Percentiles rank a stretch among this genome's conserved stretches.
These are phyloP conservation scores for Jaapia argillacea DNA, from an alignment of 768 basidiomycete genomes.

Conservation along the genomic window DNA sequence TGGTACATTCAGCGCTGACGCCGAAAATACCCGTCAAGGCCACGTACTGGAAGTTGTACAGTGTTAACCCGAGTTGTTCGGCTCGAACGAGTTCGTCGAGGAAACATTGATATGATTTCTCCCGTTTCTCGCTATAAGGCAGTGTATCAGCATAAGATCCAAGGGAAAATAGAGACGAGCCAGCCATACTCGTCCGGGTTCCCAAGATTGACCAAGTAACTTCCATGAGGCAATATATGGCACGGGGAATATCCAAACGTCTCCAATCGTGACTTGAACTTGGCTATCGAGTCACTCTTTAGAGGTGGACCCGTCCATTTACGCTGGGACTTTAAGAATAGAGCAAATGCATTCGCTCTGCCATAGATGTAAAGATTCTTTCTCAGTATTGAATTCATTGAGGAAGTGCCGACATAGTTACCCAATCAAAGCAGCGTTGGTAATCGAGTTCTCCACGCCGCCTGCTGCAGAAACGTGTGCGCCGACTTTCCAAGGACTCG, in stretches of 20 bases:
- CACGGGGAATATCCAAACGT: constrained; percentile 49
- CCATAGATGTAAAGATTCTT: background rate
- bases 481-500: constrained; percentile 58
- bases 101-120: constrained; percentile 72
- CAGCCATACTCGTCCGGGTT: constrained; percentile 61
- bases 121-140: constrained; percentile 42
- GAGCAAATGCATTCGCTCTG: constrained; percentile 75
- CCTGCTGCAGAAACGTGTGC: constrained; percentile 80
- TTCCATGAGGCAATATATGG: constrained; percentile 76
- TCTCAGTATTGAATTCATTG: background rate
- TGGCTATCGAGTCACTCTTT: constrained; percentile 34
- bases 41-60: constrained; percentile 83
- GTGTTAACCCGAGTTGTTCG: constrained; percentile 58
- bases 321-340: constrained; percentile 79
- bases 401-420: constrained; percentile 15
- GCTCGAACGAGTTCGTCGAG: constrained; percentile 75
- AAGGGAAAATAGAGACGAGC: background rate
- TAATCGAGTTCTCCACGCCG: constrained; percentile 64
- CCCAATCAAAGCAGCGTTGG: constrained; percentile 67
- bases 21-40: background rate
- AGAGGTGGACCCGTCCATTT: constrained; percentile 68
- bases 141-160: background rate
- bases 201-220: constrained; percentile 77
- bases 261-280: constrained; percentile 53
- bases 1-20: background rate